Evolutionary conservation across 2,329 filamentous ascomycete genomes (phyloP), one percentile per base, ranked within the genome.

Genomic region (Blumeria hordei): DNA sequence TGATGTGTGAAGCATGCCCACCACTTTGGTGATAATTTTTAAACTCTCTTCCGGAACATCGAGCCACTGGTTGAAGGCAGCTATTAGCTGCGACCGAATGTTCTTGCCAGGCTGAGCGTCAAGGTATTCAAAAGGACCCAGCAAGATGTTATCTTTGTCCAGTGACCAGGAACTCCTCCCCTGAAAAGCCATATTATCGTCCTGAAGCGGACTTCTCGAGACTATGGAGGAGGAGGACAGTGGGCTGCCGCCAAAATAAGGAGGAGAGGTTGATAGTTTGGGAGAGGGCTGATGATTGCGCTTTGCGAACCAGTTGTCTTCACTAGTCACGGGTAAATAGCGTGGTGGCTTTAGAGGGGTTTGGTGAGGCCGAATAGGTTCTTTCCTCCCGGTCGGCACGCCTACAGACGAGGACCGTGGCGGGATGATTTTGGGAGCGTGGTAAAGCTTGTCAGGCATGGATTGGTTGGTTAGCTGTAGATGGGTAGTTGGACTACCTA

Each of bases 1-100:
- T 3, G 86, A 81, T 41, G 86, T 90, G 68, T 93, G 86, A 50
- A 93, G 74, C 84, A 90, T 90, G 61, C 81, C 83, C 10, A 93
- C 78, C 3, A 88, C 84, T 58, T 77, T 78, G 33, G 82, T 88
- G 63, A 93, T 90, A 57, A 88, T 72, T 44, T 77, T 75, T 56
- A 93, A 73, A 60, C 77, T 79, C 57, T 78, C 74, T 8, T 73
- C 66, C 0, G 86, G 85, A 18, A 93, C 85, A 55, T 83, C 73
- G 14, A 93, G 71, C 81, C 83, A 88, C 54, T 74, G 74, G 65
- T 93, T 87, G 72, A 93, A 93, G 45, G 85, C 82, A 45, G 74
- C 76, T 63, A 93, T 87, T 62, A 90, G 73, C 69, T 85, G 81
- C 49, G 81, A 76, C 60, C 88, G 80, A 64, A 94, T 84, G 67